Evolutionary conservation across 176 grass and related monocot species (phyloP).

Genomic region (Stipa capillata): DNA sequence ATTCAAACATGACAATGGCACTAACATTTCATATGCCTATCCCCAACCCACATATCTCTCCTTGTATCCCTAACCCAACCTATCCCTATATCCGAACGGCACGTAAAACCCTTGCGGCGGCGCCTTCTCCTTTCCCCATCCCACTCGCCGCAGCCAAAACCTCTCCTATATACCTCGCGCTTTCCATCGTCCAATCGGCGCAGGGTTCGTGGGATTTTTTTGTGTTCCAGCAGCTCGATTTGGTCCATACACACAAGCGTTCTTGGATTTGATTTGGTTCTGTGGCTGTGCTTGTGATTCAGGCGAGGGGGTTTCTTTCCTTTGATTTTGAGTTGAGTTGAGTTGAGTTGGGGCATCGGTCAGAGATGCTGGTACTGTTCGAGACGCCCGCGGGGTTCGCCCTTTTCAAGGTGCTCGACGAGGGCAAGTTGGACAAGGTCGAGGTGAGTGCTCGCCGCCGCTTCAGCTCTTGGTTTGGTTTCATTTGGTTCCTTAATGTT

Average conservation of each 20-base stretch:
- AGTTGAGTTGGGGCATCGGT: not conserved
- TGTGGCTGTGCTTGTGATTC: not conserved
- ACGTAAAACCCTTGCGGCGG: conserved; percentile 44
- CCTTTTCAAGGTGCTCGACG: conserved; percentile 75
- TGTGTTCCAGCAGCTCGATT: not conserved
- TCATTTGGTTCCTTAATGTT: not conserved
- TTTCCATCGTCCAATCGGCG: not conserved
- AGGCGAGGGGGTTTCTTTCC: not conserved
- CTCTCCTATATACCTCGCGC: not conserved
- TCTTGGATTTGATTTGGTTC: not conserved
- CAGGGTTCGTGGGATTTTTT: not conserved
- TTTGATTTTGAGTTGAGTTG: not conserved
- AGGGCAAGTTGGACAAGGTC: conserved; percentile 74
- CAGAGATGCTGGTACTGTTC: conserved; percentile 69
- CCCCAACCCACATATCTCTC: too few species aligned
- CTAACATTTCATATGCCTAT: too few species aligned
- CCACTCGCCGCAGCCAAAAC: not conserved
- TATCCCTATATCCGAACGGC: too few species aligned
- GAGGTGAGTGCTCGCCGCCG: conserved; percentile 36
- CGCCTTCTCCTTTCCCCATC: not conserved
- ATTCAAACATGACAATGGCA: too few species aligned
- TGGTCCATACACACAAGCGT: not conserved
- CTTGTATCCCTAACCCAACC: too few species aligned
- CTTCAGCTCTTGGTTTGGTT: not conserved
- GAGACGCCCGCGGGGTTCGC: conserved; percentile 74